Percentiles rank a stretch among this genome's conserved stretches.
These are phyloP conservation scores for Fusarium tupiense DNA, from an alignment of 2,329 filamentous ascomycete species.

Conservation along the genomic window DNA sequence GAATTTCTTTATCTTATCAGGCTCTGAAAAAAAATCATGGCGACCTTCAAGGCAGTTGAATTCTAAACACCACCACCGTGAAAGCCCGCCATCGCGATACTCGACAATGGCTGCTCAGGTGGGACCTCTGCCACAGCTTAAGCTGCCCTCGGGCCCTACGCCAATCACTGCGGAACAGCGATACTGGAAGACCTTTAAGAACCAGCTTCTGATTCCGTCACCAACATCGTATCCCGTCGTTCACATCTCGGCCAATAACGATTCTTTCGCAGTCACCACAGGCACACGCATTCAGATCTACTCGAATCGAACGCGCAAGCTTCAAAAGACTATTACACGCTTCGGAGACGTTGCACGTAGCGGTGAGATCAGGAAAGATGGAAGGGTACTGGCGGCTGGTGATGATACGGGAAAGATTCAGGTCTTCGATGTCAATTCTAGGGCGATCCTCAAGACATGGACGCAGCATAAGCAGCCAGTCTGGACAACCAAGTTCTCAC, in stretches of 20 bases:
- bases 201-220: conserved; percentile 87
- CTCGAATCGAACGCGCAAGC: conserved; percentile 89
- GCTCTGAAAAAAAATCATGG: conserved; percentile 46
- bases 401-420: conserved; percentile 93
- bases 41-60: conserved; percentile 6
- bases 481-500: conserved; percentile 92
- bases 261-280: conserved; percentile 92
- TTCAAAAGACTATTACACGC: conserved; percentile 91
- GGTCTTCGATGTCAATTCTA: conserved; percentile 88
- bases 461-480: conserved; percentile 92
- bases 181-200: conserved; percentile 97
- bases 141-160: conserved; percentile 83
- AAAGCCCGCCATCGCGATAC: conserved; percentile 33
- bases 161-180: conserved; percentile 90
- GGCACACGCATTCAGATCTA: conserved; percentile 94
- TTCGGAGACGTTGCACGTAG: conserved; percentile 93
- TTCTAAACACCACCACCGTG: conserved; percentile 20
- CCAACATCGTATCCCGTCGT: conserved; percentile 91
- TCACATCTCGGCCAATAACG: conserved; percentile 81
- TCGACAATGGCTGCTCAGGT: conserved; percentile 84
- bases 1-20: conserved; percentile 36
- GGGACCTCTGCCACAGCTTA: conserved; percentile 80
- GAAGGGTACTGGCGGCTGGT: conserved; percentile 87
- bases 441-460: conserved; percentile 96
- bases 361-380: conserved; percentile 88